These are phyloP conservation scores for Omphalotus guepiniiformis DNA, from an alignment of 768 basidiomycete species.

Conservation along the genomic window DNA sequence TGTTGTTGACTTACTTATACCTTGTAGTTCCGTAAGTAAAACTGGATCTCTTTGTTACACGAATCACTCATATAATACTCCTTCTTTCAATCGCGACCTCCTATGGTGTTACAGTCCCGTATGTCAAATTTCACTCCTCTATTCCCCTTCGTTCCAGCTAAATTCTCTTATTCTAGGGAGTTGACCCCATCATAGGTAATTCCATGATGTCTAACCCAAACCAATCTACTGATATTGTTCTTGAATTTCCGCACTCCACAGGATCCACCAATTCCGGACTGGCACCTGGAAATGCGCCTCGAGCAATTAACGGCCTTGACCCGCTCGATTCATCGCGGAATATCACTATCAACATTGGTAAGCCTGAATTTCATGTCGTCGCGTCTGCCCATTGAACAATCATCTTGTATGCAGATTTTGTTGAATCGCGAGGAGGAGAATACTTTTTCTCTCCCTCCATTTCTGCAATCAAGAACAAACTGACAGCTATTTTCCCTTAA, in stretches of 20 bases:
- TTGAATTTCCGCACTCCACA: too few relatives aligned
- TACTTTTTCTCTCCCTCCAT: conserved; percentile 29
- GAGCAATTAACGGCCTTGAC: conserved; percentile 6
- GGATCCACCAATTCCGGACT: background rate
- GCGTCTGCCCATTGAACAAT: background rate
- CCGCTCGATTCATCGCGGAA: background rate
- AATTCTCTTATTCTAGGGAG: background rate
- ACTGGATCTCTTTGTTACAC: background rate
- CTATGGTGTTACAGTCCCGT: conserved; percentile 4
- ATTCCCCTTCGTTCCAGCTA: background rate
- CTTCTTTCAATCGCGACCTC: too few relatives aligned
- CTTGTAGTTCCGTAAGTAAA: background rate
- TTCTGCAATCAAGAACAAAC: conserved; percentile 16
- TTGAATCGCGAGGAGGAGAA: conserved; percentile 25
- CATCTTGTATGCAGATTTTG: conserved; percentile 12
- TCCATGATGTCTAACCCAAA: too few relatives aligned
- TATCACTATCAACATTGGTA: conserved; percentile 9
- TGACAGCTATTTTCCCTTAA: too few relatives aligned
- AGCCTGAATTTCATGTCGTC: too few relatives aligned
- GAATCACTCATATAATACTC: background rate
- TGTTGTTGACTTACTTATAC: background rate
- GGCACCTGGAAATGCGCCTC: background rate
- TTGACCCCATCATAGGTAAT: conserved; percentile 15
- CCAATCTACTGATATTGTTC: too few relatives aligned
- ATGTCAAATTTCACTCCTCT: too few relatives aligned